Evolutionary conservation across 345 rosid genomes (phyloP).

Genomic region (Arabidopsis suecica): DNA sequence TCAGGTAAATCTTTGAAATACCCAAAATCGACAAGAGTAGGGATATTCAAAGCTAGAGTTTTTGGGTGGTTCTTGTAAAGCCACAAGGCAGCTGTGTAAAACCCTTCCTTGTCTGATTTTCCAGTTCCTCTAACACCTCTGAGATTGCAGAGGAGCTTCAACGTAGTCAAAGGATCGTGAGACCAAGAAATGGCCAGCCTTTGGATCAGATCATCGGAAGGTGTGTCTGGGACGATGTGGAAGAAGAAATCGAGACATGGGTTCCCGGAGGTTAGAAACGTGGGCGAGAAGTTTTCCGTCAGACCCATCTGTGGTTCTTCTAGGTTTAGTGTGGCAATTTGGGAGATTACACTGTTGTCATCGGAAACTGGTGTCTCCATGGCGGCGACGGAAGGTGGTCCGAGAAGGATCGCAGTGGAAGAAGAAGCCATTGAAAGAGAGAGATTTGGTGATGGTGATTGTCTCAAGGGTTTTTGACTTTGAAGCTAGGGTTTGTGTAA

Average conservation of each 20-base stretch:
- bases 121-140: slow-evolving; percentile 75
- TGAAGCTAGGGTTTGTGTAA: no score
- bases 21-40: slow-evolving; percentile 52
- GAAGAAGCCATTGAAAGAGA: slow-evolving; percentile 43
- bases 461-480: background rate
- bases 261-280: slow-evolving; percentile 54
- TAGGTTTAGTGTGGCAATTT: slow-evolving; percentile 27
- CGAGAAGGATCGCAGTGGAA: slow-evolving; percentile 36
- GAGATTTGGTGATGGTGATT: background rate
- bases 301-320: slow-evolving; percentile 45
- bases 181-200: slow-evolving; percentile 55
- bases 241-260: slow-evolving; percentile 79
- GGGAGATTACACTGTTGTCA: slow-evolving; percentile 1
- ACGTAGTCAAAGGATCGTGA: slow-evolving; percentile 56
- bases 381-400: slow-evolving; percentile 41
- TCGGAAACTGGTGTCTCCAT: background rate
- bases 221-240: slow-evolving; percentile 62
- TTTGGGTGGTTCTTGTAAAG: slow-evolving; percentile 59
- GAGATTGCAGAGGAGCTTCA: slow-evolving; percentile 66
- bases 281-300: slow-evolving; percentile 55
- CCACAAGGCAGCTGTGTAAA: slow-evolving; percentile 61
- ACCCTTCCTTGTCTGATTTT: slow-evolving; percentile 71
- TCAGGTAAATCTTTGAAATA: slow-evolving; percentile 70
- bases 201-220: slow-evolving; percentile 35
- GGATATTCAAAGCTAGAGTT: slow-evolving; percentile 61